Base-by-base conservation (phyloP, 2,329 filamentous ascomycete species). In the Lithohypha guttulata region DNA sequence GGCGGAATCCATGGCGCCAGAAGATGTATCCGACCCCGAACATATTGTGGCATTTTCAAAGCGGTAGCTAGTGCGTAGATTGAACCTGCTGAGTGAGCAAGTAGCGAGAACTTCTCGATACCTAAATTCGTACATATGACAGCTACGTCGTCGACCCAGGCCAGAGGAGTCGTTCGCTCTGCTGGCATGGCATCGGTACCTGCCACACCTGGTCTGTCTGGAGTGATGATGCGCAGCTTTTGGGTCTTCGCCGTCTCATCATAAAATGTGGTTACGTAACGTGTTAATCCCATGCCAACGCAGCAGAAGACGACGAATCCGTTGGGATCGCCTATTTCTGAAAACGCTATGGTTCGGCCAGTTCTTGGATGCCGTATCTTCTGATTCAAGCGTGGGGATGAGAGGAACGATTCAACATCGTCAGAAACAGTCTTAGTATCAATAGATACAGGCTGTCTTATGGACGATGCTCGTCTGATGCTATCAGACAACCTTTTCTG, bases 1-100 rank as follows among this genome's bases (percentile, higher is more conserved):
- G 91, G 91, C 1, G 91, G 91, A 32, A 98, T 96, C 91, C 86
- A 95, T 0, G 91, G 91, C 1, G 91, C 89, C 6, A 98, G 71
- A 2, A 98, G 74, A 59, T 98, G 91, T 40, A 98, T 91, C 38
- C 85, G 81, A 14, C 91, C 91, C 4, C 87, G 81, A 45, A 98
- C 93, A 55, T 95, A 84, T 53, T 95, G 87, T 3, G 91, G 91
- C 75, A 98, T 93, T 30, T 91, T 83, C 30, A 98, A 69, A 0
- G 91, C 91, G 0, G 91, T 96, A 0, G 91, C 91, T 13, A 98
- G 73, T 2, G 91, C 91, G 56, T 98, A 98, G 37, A 98, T 93
- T n/a, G 91, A 89, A 11, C 91, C 91, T 1, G 91, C 91, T 1
- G 89, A 96, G 59, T 98, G 91, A 2, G 91, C 91, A 2, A 98